Conservation (phyloP, 1,284 basidiomycete genomes). For the Leccinum pseudoinsigne region DNA sequence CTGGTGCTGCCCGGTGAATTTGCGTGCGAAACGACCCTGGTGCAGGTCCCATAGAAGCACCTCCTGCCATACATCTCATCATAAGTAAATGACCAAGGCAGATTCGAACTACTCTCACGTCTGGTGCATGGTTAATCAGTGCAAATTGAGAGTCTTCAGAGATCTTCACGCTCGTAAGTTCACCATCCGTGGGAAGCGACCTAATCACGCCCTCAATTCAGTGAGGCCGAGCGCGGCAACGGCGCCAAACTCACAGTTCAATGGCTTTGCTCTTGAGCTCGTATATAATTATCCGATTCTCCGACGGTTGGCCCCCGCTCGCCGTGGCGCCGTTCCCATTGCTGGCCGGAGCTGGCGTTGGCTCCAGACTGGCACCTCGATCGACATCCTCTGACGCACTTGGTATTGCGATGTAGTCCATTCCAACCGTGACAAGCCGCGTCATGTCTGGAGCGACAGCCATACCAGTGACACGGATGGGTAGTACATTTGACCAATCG, state of each 20-base stretch:
- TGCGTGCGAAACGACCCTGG: too few species aligned
- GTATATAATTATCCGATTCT: constrained; percentile 75
- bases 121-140: constrained; percentile 84
- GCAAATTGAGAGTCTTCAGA: constrained; percentile 87
- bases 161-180: constrained; percentile 57
- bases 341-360: constrained; percentile 37
- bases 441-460: constrained; percentile 85
- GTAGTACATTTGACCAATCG: constrained; percentile 62
- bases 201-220: too few species aligned
- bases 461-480: constrained; percentile 86
- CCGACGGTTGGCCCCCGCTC: constrained; percentile 42
- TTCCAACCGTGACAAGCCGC: constrained; percentile 82
- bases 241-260: constrained; percentile 31
- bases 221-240: constrained; percentile 21
- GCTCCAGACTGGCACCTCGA: constrained; percentile 36
- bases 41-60: too few species aligned
- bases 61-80: too few species aligned
- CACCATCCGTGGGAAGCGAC: too few species aligned
- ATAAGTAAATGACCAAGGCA: too few species aligned
- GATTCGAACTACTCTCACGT: constrained; percentile 53
- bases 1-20: too few species aligned
- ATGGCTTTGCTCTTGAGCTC: constrained; percentile 64
- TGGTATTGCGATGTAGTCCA: constrained; percentile 44
- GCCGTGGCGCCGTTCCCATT: constrained; percentile 38
- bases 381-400: constrained; percentile 33